Evolutionary conservation across 2,329 filamentous ascomycete species (phyloP).

Genomic region (Coleophoma crateriformis): DNA sequence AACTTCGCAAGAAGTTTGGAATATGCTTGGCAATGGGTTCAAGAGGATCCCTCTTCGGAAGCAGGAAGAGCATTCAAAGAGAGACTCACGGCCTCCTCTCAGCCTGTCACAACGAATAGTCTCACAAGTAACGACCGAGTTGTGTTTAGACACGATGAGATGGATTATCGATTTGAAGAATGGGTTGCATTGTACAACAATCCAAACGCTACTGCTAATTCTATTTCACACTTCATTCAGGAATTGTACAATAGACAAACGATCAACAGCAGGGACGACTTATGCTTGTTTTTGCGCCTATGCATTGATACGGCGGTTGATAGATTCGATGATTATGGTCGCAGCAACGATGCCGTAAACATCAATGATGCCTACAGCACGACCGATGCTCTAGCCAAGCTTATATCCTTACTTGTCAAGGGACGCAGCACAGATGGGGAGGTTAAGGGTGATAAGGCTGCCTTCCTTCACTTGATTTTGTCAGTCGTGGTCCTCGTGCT

Average conservation of each 20-base stretch:
- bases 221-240: conserved; percentile 70
- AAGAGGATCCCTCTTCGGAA: conserved; percentile 62
- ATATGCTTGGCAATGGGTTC: conserved; percentile 75
- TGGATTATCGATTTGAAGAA: conserved; percentile 94
- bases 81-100: conserved; percentile 49
- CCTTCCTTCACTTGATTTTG: conserved; percentile 73
- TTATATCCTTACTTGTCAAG: conserved; percentile 71
- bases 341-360: conserved; percentile 53
- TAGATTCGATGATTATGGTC: conserved; percentile 67
- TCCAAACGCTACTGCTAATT: conserved; percentile 67
- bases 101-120: conserved; percentile 35
- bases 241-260: conserved; percentile 74
- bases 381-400: conserved; percentile 76
- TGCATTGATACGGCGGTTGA: conserved; percentile 76
- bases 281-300: conserved; percentile 72
- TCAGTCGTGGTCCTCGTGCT: conserved; percentile 75
- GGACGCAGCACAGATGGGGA: conserved; percentile 58
- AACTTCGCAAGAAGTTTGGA: conserved; percentile 83
- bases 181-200: conserved; percentile 83
- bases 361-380: conserved; percentile 51
- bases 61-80: conserved; percentile 67
- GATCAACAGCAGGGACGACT: conserved; percentile 69
- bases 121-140: conserved; percentile 46
- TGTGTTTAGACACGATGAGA: conserved; percentile 66
- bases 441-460: conserved; percentile 56